These are phyloP conservation scores for Sphenostylis stenocarpa DNA, from an alignment of 306 rosid genomes.

Conservation along the genomic window DNA sequence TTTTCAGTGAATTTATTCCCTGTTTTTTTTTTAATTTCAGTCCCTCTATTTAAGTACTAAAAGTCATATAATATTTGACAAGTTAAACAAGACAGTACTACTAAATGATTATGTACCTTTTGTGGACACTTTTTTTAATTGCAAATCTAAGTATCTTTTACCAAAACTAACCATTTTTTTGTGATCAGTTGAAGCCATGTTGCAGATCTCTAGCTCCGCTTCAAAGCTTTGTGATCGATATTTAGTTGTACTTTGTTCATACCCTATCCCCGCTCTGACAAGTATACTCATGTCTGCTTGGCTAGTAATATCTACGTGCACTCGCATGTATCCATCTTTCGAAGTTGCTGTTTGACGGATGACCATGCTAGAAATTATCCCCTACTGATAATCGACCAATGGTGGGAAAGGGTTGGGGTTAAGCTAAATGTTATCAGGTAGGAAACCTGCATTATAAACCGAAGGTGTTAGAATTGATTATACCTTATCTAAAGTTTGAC, in stretches of 20 bases:
- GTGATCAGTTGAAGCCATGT: constrained; percentile 12
- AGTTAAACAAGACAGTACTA: neutral
- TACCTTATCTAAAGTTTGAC: too few relatives aligned
- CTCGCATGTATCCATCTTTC: too few relatives aligned
- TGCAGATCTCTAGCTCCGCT: constrained; percentile 5
- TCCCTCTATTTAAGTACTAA: constrained; percentile 19
- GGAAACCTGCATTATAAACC: too few relatives aligned
- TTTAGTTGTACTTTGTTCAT: neutral
- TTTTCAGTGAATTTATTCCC: neutral
- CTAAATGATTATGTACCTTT: neutral
- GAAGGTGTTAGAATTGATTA: too few relatives aligned
- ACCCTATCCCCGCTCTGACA: too few relatives aligned
- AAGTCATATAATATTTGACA: neutral
- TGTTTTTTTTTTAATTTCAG: constrained; percentile 2
- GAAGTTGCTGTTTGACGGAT: too few relatives aligned
- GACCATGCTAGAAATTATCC: too few relatives aligned
- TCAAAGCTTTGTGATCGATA: constrained; percentile 2
- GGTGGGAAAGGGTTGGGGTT: too few relatives aligned
- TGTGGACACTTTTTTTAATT: neutral
- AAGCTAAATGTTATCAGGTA: too few relatives aligned
- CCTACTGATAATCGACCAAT: too few relatives aligned
- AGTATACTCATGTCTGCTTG: too few relatives aligned
- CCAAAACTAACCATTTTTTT: neutral
- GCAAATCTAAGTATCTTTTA: constrained; percentile 19
- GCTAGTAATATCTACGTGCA: too few relatives aligned